These are phyloP conservation scores for Thielaviopsis ethacetica DNA, from an alignment of 2,329 filamentous ascomycete species.

Conservation along the genomic window DNA sequence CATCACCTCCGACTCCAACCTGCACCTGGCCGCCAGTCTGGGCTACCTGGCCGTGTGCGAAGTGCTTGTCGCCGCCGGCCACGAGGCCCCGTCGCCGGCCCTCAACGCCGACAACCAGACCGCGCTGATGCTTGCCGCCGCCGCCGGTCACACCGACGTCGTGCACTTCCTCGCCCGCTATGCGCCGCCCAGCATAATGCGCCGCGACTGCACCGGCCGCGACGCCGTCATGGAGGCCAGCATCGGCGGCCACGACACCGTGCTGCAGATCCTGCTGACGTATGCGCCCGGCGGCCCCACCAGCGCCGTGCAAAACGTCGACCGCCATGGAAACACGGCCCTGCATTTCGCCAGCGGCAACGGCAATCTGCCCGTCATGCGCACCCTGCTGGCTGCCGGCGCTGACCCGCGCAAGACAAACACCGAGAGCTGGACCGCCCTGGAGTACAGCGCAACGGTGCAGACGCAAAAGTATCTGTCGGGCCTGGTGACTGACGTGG, in stretches of 20 bases:
- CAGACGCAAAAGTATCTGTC: slow-evolving; percentile 77
- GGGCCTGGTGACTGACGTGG: slow-evolving; percentile 56
- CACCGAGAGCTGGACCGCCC: slow-evolving; percentile 63
- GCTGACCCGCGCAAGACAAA: slow-evolving; percentile 60
- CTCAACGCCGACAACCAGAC: slow-evolving; percentile 70
- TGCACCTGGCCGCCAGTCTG: slow-evolving; percentile 64
- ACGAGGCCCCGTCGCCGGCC: slow-evolving; percentile 57
- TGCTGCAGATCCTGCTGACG: slow-evolving; percentile 47
- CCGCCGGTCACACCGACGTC: slow-evolving; percentile 52
- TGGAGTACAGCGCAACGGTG: slow-evolving; percentile 68
- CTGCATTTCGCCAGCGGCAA: slow-evolving; percentile 74
- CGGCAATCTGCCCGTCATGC: slow-evolving; percentile 60
- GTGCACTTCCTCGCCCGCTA: slow-evolving; percentile 53
- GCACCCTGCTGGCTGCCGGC: slow-evolving; percentile 62
- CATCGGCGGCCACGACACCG: slow-evolving; percentile 43
- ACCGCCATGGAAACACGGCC: slow-evolving; percentile 67
- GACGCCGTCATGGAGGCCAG: slow-evolving; percentile 57
- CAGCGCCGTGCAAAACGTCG: slow-evolving; percentile 38
- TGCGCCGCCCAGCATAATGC: slow-evolving; percentile 46
- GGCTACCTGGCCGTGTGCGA: slow-evolving; percentile 54
- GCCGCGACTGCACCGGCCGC: slow-evolving; percentile 49
- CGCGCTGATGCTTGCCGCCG: slow-evolving; percentile 62
- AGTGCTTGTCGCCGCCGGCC: slow-evolving; percentile 54
- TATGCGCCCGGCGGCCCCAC: slow-evolving; percentile 38
- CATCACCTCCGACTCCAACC: slow-evolving; percentile 62